Conservation (phyloP, 108 stramenopile species). For the Cyclotella cryptica region DNA sequence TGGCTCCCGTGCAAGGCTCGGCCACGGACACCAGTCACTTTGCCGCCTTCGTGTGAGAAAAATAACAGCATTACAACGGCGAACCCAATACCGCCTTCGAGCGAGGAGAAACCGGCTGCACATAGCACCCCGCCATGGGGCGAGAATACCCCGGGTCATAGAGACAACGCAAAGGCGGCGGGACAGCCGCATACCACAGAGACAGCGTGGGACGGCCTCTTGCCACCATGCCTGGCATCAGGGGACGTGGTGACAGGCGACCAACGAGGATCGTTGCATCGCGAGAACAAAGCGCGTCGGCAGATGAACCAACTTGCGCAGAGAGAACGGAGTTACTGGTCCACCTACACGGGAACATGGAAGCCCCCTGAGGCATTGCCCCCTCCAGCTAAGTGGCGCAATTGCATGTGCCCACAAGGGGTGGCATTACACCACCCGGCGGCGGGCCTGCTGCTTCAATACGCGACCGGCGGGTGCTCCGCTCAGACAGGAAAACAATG, state of each 20-base stretch:
- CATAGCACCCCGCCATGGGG: not conserved
- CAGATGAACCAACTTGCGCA: not conserved
- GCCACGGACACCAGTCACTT: no score
- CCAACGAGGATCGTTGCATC: not conserved
- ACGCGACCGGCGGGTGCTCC: conserved; percentile 9
- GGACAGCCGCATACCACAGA: no score
- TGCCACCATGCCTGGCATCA: not conserved
- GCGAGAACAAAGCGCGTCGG: not conserved
- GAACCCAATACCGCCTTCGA: no score
- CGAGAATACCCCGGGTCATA: not conserved
- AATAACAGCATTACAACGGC: no score
- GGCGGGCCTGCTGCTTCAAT: not conserved
- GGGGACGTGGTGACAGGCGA: not conserved
- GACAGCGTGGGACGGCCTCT: not conserved
- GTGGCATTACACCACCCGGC: no score
- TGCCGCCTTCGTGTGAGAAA: no score
- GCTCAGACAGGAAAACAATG: not conserved
- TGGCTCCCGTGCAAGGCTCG: no score
- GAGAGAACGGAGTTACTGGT: not conserved
- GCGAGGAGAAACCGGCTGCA: no score
- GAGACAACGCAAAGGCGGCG: not conserved
- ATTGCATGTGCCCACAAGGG: not conserved
- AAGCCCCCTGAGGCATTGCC: not conserved
- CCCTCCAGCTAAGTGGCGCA: not conserved
- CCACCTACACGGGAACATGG: not conserved